Evolutionary conservation across 2,329 filamentous ascomycete genomes (phyloP).

Genomic region (Fusarium chlamydosporum): DNA sequence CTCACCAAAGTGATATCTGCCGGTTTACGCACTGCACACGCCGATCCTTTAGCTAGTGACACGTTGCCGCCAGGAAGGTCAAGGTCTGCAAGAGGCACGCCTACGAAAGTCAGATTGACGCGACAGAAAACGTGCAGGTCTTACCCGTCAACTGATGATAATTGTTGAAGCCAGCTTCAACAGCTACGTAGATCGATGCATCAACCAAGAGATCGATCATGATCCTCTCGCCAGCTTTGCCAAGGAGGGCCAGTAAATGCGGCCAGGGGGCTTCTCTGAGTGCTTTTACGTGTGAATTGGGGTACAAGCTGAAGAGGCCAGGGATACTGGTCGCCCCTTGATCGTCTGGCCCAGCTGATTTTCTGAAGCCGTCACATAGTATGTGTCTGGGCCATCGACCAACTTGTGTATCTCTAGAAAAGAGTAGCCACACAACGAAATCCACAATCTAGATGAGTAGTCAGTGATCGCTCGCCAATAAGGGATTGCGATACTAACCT

Average conservation of each 20-base stretch:
- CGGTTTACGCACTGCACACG: constrained; percentile 51
- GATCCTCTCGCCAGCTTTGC: constrained; percentile 79
- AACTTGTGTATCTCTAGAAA: constrained; percentile 68
- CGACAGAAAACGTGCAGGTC: constrained; percentile 4
- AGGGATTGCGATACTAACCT: constrained; percentile 62
- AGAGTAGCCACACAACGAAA: constrained; percentile 82
- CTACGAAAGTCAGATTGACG: constrained; percentile 51
- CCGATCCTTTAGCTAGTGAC: constrained; percentile 9
- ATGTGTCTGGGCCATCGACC: constrained; percentile 75
- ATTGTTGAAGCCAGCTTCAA: constrained; percentile 73
- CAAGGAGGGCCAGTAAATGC: constrained; percentile 79
- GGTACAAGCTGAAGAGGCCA: constrained; percentile 73
- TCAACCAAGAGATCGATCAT: constrained; percentile 84
- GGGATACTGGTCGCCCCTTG: constrained; percentile 66
- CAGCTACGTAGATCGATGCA: constrained; percentile 78
- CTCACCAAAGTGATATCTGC: constrained; percentile 81
- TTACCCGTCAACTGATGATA: constrained; percentile 85
- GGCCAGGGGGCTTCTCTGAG: constrained; percentile 83
- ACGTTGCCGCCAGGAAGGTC: constrained; percentile 47
- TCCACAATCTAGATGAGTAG: constrained; percentile 74
- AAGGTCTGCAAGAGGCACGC: constrained; percentile 66
- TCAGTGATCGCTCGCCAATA: constrained; percentile 28
- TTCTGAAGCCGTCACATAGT: constrained; percentile 86
- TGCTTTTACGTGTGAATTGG: constrained; percentile 77
- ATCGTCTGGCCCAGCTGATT: constrained; percentile 54